Percentiles rank a stretch among this genome's conserved stretches.
Conservation (phyloP, 1,284 basidiomycete species). For the Rhodotorula sp. region DNA sequence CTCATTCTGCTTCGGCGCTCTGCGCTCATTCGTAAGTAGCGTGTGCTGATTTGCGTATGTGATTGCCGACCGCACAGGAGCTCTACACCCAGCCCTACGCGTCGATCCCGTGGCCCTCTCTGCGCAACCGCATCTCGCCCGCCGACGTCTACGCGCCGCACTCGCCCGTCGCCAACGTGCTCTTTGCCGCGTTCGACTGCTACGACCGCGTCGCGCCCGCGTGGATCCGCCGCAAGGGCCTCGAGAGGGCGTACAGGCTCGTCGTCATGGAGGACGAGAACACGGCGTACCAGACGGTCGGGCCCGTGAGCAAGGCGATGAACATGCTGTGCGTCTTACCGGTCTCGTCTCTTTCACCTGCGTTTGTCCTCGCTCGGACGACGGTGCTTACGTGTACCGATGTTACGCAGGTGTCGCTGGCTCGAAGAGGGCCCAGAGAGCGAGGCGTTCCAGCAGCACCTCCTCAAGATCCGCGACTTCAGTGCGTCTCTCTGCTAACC, state of each 20-base stretch:
- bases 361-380: too few relatives aligned
- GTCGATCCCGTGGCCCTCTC: conserved; percentile 83
- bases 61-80: conserved; percentile 69
- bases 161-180: conserved; percentile 67
- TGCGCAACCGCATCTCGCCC: conserved; percentile 78
- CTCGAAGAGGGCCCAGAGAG: conserved; percentile 46
- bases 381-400: too few relatives aligned
- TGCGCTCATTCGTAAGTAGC: conserved; percentile 1
- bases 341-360: neutral
- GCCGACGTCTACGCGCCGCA: conserved; percentile 88
- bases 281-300: conserved; percentile 78
- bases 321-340: conserved; percentile 68
- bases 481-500: conserved; percentile 39
- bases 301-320: conserved; percentile 65
- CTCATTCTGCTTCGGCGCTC: neutral
- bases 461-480: conserved; percentile 79
- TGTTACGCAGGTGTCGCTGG: conserved; percentile 43
- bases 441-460: conserved; percentile 72
- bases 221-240: conserved; percentile 62
- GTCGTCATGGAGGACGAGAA: conserved; percentile 89
- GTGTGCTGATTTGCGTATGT: too few relatives aligned
- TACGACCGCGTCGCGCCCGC: conserved; percentile 76
- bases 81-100: conserved; percentile 83
- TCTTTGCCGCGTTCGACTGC: conserved; percentile 65
- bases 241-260: conserved; percentile 73